phyloP scores from a whole-genome alignment of 768 basidiomycete genomes.

The Leccinum broughii region DNA sequence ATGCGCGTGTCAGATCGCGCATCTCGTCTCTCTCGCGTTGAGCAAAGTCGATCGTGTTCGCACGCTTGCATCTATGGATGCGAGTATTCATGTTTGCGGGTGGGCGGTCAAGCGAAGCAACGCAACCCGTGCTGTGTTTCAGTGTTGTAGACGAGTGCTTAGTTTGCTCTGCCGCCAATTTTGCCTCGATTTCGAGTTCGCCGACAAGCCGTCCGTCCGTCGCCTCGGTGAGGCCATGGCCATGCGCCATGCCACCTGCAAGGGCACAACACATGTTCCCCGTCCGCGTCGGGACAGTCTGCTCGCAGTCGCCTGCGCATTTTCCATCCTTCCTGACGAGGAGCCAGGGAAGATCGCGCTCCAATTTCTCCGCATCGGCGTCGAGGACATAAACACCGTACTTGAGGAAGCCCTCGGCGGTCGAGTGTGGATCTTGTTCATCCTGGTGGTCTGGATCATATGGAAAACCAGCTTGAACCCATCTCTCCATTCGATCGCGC shows the following conservation, averaged over 20 bases:
- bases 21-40: constrained; percentile 88
- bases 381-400: constrained; percentile 35
- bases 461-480: constrained; percentile 22
- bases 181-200: constrained; percentile 26
- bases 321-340: constrained; percentile 29
- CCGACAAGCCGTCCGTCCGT: constrained; percentile 30
- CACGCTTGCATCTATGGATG: constrained; percentile 31
- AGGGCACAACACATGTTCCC: neutral
- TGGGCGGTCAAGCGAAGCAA: neutral
- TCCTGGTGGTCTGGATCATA: constrained; percentile 4
- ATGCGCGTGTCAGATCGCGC: constrained; percentile 81
- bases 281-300: neutral
- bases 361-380: constrained; percentile 26
- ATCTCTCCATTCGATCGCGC: constrained; percentile 42
- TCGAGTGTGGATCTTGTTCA: constrained; percentile 24
- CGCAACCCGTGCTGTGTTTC: neutral
- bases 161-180: constrained; percentile 6
- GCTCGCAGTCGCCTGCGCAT: constrained; percentile 25
- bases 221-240: constrained; percentile 32
- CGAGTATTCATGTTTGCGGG: constrained; percentile 12
- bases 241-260: constrained; percentile 9
- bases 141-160: neutral
- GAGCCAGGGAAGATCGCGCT: constrained; percentile 32
- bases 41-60: constrained; percentile 78
- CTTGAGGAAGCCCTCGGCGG: constrained; percentile 30